phyloP scores from a whole-genome alignment of 352 stramenopile species.

The Phytophthora brassicae region DNA sequence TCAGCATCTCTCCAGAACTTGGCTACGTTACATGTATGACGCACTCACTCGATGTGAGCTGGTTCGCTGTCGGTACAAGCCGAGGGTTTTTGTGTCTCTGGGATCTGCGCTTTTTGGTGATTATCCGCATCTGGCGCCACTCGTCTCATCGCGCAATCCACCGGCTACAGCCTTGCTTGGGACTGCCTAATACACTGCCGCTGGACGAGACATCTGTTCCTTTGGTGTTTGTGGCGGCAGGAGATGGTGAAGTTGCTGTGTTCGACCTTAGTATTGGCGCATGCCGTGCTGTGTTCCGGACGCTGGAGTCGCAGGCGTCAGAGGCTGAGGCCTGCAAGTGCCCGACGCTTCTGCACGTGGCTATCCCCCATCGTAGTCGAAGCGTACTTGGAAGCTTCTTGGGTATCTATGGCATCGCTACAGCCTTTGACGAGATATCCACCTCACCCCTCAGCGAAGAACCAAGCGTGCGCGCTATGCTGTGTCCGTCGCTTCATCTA shows the following conservation, averaged over 20 bases:
- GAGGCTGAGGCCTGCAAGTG: conserved; percentile 78
- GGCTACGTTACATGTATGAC: conserved; percentile 96
- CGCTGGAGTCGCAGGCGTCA: conserved; percentile 73
- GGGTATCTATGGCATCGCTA: conserved; percentile 80
- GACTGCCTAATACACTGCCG: conserved; percentile 75
- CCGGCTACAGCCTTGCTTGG: conserved; percentile 81
- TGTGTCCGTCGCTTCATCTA: conserved; percentile 89
- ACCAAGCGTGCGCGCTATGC: conserved; percentile 81
- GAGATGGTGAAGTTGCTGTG: conserved; percentile 91
- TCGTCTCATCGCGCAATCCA: conserved; percentile 91
- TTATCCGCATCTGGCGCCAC: conserved; percentile 97
- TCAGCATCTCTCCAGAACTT: conserved; percentile 92
- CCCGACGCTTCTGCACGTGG: conserved; percentile 71
- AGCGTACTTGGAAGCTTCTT: conserved; percentile 77
- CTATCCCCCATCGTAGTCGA: conserved; percentile 72
- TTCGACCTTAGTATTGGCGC: conserved; percentile 89
- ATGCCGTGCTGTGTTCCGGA: conserved; percentile 92
- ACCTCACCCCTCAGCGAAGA: conserved; percentile 73
- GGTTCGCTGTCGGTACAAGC: conserved; percentile 94
- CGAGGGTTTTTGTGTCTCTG: conserved; percentile 95
- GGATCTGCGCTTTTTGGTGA: conserved; percentile 95
- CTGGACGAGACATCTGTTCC: conserved; percentile 81
- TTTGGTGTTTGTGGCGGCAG: conserved; percentile 93
- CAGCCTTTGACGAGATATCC: conserved; percentile 82
- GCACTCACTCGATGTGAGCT: conserved; percentile 94